Evolutionary conservation across 108 stramenopile genomes (phyloP).

Genomic region (Skeletonema costatum): DNA sequence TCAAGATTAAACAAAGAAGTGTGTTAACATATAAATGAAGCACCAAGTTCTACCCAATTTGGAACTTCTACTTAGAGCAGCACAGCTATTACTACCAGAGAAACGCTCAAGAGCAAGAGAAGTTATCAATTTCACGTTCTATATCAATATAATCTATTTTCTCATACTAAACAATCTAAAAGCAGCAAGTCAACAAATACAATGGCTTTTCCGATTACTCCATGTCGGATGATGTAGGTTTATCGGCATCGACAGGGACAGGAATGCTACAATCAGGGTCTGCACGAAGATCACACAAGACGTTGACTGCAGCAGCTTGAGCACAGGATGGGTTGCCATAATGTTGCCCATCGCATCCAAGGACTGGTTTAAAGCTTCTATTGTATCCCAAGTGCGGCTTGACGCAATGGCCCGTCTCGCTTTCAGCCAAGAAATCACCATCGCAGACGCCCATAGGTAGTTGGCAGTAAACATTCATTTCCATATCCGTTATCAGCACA

Average conservation of each 20-base stretch:
- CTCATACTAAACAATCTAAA: background rate
- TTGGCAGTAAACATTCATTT: background rate
- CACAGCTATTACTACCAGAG: too few relatives aligned
- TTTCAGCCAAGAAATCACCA: background rate
- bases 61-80: too few relatives aligned
- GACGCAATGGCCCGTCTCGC: background rate
- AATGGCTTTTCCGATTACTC: background rate
- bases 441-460: background rate
- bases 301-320: background rate
- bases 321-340: background rate
- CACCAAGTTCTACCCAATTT: too few relatives aligned
- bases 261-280: background rate
- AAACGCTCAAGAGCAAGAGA: background rate
- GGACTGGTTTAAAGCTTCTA: background rate
- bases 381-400: background rate
- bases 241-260: background rate
- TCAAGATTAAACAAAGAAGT: too few relatives aligned
- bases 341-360: background rate
- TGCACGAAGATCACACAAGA: background rate
- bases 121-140: background rate
- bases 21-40: too few relatives aligned
- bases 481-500: background rate
- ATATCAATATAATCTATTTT: background rate
- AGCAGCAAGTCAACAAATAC: background rate
- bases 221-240: background rate